Base-by-base conservation (phyloP, 1,139 yeast genomes). In the Diutina scorzettiae region DNA sequence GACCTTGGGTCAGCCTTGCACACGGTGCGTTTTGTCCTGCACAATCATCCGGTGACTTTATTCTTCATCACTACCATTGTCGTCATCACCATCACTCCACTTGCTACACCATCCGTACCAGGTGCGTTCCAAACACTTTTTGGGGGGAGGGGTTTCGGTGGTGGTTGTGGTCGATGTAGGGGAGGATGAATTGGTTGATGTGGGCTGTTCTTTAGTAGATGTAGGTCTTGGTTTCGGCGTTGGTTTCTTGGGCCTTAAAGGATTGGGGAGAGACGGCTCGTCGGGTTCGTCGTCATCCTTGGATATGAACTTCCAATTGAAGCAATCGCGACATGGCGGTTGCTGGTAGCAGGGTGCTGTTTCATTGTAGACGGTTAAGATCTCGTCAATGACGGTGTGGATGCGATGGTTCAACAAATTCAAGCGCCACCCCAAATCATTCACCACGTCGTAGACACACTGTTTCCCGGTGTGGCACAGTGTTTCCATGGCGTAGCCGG, bases 401-500 rank as follows among this genome's bases (percentile, higher is more conserved):
- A 91, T 86, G 36, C 96, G 69, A 58, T 91, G 99, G 58, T 91
- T 86, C 49, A 85, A 66, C 58, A 93, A 63, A 51, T 82, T 86
- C 12, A 89, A 93, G 51, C 78, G 80, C 97, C 97, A 91, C 3
- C 97, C 97, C 48, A 72, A 64, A 52, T 91, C 97, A 4, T 74
- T 71, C 14, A 89, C 96, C 18, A 83, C 91, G 54, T 91, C 98
- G 61, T 91, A 93, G 18, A 81, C 72, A 57, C 98, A 91, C 44
- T 78, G 78, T 54, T 74, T 73, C 0, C 98, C 99, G 0, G 96
- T 76, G 57, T 91, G 99, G 56, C 99, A 91, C 33, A 81, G 81
- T 0, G 96, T 82, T 57, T 91, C 98, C 96, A 91, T 81, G 9
- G 98, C 98, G 59, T 87, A 91, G 0, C 98, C 98, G 0, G 85